Conservation (phyloP, 1,284 basidiomycete genomes). For the Ustanciosporium gigantosporum region DNA sequence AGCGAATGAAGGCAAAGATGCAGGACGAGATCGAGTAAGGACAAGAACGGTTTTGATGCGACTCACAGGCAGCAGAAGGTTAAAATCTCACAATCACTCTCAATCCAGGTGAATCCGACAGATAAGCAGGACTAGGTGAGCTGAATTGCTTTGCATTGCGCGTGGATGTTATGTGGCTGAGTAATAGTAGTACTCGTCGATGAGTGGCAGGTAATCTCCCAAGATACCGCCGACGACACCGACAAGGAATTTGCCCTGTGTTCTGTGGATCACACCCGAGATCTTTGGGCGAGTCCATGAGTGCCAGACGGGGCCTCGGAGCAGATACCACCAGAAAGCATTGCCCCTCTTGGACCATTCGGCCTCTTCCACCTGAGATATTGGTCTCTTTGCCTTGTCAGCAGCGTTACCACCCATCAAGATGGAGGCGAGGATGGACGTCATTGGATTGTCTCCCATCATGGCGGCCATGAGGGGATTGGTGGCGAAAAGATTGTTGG, state of each 20-base stretch:
- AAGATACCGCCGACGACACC: slow-evolving; percentile 76
- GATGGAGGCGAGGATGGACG: slow-evolving; percentile 42
- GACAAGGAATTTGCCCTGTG: slow-evolving; percentile 72
- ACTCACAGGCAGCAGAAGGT: too few species aligned
- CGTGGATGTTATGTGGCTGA: slow-evolving; percentile 40
- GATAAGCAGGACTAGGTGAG: too few species aligned
- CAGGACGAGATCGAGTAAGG: too few species aligned
- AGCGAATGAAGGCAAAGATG: too few species aligned
- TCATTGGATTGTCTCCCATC: slow-evolving; percentile 50
- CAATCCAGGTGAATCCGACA: too few species aligned
- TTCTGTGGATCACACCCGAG: slow-evolving; percentile 67
- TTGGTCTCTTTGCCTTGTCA: slow-evolving; percentile 35
- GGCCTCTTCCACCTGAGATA: slow-evolving; percentile 60
- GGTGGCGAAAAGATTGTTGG: slow-evolving; percentile 8
- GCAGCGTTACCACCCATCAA: slow-evolving; percentile 33
- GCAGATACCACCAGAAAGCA: slow-evolving; percentile 79
- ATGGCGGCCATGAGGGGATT: slow-evolving; percentile 49
- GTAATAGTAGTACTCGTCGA: slow-evolving; percentile 91
- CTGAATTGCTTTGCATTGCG: too few species aligned
- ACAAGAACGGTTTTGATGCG: too few species aligned
- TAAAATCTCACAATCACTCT: too few species aligned
- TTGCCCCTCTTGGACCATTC: slow-evolving; percentile 82
- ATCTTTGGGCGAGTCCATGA: slow-evolving; percentile 78
- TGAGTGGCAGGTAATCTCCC: slow-evolving; percentile 87
- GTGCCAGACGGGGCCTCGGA: slow-evolving; percentile 87